Conservation (phyloP, 768 basidiomycete genomes). For the Boletus tylopilopsis region DNA sequence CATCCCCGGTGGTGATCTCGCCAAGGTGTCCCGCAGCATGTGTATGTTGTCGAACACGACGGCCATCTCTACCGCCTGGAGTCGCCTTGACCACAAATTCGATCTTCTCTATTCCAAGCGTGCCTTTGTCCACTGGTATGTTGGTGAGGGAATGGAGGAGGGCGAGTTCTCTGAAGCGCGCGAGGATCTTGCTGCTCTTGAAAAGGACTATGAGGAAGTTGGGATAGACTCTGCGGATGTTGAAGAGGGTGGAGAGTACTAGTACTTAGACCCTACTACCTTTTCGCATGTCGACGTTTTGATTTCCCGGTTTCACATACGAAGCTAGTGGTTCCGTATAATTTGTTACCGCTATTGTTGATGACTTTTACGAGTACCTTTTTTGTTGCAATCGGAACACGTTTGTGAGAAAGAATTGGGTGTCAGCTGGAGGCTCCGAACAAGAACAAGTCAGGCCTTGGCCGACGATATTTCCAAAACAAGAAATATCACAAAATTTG, state of each 20-base stretch:
- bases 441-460: background rate
- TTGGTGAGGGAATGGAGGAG: slow-evolving; percentile 80
- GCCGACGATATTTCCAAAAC: slow-evolving; percentile 26
- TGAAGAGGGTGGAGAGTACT: slow-evolving; percentile 51
- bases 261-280: slow-evolving; percentile 12
- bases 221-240: slow-evolving; percentile 50
- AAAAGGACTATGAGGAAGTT: slow-evolving; percentile 94
- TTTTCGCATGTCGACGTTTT: slow-evolving; percentile 9
- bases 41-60: slow-evolving; percentile 80
- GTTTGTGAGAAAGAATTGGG: background rate
- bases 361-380: slow-evolving; percentile 35
- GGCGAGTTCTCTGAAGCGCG: slow-evolving; percentile 99
- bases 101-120: slow-evolving; percentile 74
- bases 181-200: slow-evolving; percentile 99
- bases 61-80: slow-evolving; percentile 72
- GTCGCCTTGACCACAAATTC: slow-evolving; percentile 73
- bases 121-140: slow-evolving; percentile 58
- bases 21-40: slow-evolving; percentile 69
- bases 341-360: slow-evolving; percentile 23
- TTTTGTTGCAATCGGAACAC: background rate
- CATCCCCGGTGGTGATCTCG: slow-evolving; percentile 73
- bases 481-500: slow-evolving; percentile 17
- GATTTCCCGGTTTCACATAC: slow-evolving; percentile 23
- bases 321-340: slow-evolving; percentile 30
- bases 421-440: too few species aligned